A percentile compares a stretch with the other conserved stretches of the same genome.
These are phyloP conservation scores for Flaveria sonorensis DNA, from an alignment of 129 eudicot genomes.

Conservation along the genomic window DNA sequence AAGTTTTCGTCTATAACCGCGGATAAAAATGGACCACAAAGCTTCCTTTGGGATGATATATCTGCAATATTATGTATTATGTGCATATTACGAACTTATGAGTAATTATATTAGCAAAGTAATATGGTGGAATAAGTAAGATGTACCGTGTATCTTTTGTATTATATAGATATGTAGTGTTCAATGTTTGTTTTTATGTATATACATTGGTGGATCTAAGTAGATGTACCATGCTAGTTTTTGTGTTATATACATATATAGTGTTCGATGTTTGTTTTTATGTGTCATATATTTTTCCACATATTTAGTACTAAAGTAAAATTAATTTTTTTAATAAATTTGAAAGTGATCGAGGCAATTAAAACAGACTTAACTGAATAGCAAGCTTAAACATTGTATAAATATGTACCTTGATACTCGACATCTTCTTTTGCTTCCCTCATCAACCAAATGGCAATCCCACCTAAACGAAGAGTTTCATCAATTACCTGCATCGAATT, in stretches of 20 bases:
- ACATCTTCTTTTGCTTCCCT: conserved; percentile 71
- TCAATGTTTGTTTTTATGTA: no score
- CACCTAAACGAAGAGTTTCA: conserved; percentile 73
- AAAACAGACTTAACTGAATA: no score
- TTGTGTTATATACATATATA: no score
- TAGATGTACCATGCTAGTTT: background rate
- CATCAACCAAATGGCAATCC: conserved; percentile 88
- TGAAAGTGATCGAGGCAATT: no score
- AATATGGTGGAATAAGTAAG: background rate
- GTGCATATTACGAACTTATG: background rate
- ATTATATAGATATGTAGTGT: no score
- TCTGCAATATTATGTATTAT: conserved; percentile 32
- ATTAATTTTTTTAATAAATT: no score
- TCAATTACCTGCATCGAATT: conserved; percentile 57
- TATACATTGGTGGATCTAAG: background rate
- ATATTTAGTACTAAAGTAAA: no score
- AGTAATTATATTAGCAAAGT: background rate
- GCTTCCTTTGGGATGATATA: conserved; percentile 67
- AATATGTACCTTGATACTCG: conserved; percentile 56
- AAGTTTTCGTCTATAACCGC: conserved; percentile 58
- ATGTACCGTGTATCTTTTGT: no score
- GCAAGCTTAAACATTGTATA: background rate
- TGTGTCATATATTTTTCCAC: no score
- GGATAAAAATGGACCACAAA: conserved; percentile 81
- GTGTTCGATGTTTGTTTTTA: no score